Conservation (phyloP, 2,329 filamentous ascomycete genomes). For the Microthyrium microscopicum region DNA sequence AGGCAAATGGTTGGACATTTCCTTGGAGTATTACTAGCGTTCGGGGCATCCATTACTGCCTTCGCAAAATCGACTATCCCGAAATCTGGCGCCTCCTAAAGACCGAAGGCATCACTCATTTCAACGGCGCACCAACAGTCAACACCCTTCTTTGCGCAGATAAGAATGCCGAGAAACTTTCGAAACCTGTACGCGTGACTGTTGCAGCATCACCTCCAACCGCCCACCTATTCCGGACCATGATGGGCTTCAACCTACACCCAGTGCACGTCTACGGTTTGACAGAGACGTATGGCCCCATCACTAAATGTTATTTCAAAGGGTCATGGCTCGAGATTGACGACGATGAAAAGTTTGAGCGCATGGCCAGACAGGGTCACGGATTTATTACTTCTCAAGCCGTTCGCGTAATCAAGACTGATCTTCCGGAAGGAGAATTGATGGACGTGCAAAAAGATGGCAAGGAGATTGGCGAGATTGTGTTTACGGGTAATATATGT, state of each 20-base stretch:
- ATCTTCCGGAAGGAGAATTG: conserved; percentile 49
- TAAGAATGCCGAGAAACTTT: conserved; percentile 53
- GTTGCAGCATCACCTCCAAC: conserved; percentile 87
- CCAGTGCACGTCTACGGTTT: conserved; percentile 88
- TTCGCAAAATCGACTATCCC: conserved; percentile 88
- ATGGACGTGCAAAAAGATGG: conserved; percentile 54
- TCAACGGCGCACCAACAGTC: conserved; percentile 89
- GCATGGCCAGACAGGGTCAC: conserved; percentile 89
- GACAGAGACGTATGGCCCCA: conserved; percentile 83
- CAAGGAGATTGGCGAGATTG: conserved; percentile 65
- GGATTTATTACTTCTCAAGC: conserved; percentile 70
- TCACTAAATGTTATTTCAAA: conserved; percentile 83
- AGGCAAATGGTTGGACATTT: conserved; percentile 50
- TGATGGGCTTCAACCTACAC: conserved; percentile 70
- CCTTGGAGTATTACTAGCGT: conserved; percentile 89
- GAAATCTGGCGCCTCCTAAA: conserved; percentile 83
- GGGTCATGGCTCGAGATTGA: conserved; percentile 68
- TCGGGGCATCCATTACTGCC: conserved; percentile 83
- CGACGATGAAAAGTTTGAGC: conserved; percentile 59
- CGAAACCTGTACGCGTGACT: conserved; percentile 62
- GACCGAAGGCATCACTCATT: conserved; percentile 78
- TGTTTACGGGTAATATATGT: conserved; percentile 85
- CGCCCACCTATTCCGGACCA: conserved; percentile 80
- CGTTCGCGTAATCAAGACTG: conserved; percentile 64
- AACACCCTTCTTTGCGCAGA: conserved; percentile 82